Evolutionary conservation across 345 rosid genomes (phyloP).

Genomic region (Eutrema heterophyllum): DNA sequence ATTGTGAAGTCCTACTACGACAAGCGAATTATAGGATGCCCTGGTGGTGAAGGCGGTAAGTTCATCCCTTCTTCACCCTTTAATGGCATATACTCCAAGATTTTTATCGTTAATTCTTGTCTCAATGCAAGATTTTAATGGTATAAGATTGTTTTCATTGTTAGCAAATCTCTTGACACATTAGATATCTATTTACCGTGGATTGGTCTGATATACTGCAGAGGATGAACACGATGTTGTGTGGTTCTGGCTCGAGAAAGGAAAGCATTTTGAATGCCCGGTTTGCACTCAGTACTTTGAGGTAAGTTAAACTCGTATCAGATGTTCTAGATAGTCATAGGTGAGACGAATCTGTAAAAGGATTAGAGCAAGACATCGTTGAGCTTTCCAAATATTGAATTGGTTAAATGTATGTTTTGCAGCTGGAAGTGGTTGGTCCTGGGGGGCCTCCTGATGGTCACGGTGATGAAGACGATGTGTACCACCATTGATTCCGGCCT

Average conservation of each 20-base stretch:
- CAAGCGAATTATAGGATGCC: slow-evolving; percentile 62
- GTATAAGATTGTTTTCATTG: background rate
- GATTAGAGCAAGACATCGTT: background rate
- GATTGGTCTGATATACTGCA: slow-evolving; percentile 24
- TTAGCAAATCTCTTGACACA: background rate
- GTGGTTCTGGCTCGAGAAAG: slow-evolving; percentile 97
- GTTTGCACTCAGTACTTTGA: slow-evolving; percentile 83
- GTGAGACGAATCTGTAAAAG: background rate
- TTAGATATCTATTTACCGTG: background rate
- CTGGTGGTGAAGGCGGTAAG: slow-evolving; percentile 65
- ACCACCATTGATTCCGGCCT: slow-evolving; percentile 44
- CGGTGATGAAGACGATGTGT: slow-evolving; percentile 44
- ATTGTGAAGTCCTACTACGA: slow-evolving; percentile 47
- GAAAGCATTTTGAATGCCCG: slow-evolving; percentile 75
- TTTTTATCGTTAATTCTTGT: background rate
- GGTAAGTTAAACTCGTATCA: slow-evolving; percentile 36
- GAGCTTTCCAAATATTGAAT: background rate
- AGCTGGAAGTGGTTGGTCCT: slow-evolving; percentile 90
- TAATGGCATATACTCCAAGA: background rate
- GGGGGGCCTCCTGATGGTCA: slow-evolving; percentile 88
- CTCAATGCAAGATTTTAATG: background rate
- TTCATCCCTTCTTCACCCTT: background rate
- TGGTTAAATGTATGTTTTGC: background rate
- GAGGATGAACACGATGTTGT: slow-evolving; percentile 97
- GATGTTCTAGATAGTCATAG: background rate